Base-by-base conservation (phyloP, 2,329 filamentous ascomycete genomes). In the Cladosporium phlei region DNA sequence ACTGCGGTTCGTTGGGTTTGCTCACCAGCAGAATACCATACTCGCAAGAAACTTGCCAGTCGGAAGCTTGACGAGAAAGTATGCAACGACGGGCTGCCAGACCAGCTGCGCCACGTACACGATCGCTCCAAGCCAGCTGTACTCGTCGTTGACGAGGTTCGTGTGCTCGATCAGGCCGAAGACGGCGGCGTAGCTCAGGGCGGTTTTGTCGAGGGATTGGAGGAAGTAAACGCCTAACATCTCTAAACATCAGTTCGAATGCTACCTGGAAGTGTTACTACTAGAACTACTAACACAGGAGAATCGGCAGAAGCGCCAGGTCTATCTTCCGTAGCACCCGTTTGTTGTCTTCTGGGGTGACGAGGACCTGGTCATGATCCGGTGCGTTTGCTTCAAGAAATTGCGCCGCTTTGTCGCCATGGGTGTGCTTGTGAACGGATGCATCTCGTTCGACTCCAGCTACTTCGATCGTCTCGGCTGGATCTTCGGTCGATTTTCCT, bases 161-260 rank as follows among this genome's bases (percentile, higher is more conserved):
- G 79, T 75, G 57, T 82, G 77, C 42, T 80, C 67, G 24, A 79
- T 74, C 9, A 85, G 68, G 2, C 80, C 80, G 53, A 83, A 83
- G 9, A 83, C 76, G 0, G 79, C 81, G 2, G 78, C 78, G 55
- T 83, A 84, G 2, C 66, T 69, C 2, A 83, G 67, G 0, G 78
- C 79, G 0, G 78, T 74, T 61, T 84, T 84, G 65, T 83, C 80
- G 5, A 83, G 68, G 9, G 74, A 75, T 52, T 84, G 80, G 0
- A 83, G 69, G 56, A 79, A 82, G 62, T 83, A 84, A 16, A 82
- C 77, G 4, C 7, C 24, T 6, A 27, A 6, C 24, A 11, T 27
- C 7, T 27, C 24, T 27, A 27, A 11, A 27, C 24, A 11, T 11
- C 12, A 33, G 30, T 19, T 33, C 5, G 11, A 6, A 5, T 20